Evolutionary conservation across 2,329 filamentous ascomycete species (phyloP), one percentile per base, ranked within the genome.

Genomic region (Microsporum canis): DNA sequence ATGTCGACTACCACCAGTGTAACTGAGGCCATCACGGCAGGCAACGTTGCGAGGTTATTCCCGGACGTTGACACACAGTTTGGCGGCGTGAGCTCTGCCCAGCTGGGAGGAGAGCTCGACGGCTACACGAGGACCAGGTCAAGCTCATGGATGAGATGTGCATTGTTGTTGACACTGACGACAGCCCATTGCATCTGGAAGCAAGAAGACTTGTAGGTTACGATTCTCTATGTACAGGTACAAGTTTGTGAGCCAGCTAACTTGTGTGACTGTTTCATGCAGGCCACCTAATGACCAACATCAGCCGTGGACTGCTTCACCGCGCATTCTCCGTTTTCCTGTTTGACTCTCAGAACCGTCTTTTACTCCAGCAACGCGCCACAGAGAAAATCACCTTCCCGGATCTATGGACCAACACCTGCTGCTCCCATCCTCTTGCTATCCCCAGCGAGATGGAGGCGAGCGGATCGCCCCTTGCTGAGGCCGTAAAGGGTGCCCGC

Each of bases 341-440:
- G 67, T 99, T 99, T 80, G 90, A 97, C 78, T 87, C 89, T 64
- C 83, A 94, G 73, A 95, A 96, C 76, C 88, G 91, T 69, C 81
- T 97, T 63, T 87, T 99, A 51, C 85, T 99, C 58, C 94, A 99
- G 78, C 94, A 97, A 80, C 88, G 94, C 67, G 94, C 94, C 33
- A 80, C 86, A 45, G 92, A 97, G 79, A 99, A 99, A 81, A 99
- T 99, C 72, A 99, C 94, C 5, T 99, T 99, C 78, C 92, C 94
- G 57, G 90, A 96, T 73, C 91, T 96, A 87, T 99, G 94, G 94
- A 99, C 94, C 65, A 99, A 99, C 78, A 99, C 94, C 36, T 99
- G 94, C 82, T 99, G 94, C 81, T 99, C 94, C 43, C 94, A 99
- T 76, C 94, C 94, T 3, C 82, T 99, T 63, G 89, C 89, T 60